A percentile compares a stretch with the other conserved stretches of the same genome.
phyloP scores from a whole-genome alignment of 2,329 filamentous ascomycete genomes.

The Bipolaris oryzae region DNA sequence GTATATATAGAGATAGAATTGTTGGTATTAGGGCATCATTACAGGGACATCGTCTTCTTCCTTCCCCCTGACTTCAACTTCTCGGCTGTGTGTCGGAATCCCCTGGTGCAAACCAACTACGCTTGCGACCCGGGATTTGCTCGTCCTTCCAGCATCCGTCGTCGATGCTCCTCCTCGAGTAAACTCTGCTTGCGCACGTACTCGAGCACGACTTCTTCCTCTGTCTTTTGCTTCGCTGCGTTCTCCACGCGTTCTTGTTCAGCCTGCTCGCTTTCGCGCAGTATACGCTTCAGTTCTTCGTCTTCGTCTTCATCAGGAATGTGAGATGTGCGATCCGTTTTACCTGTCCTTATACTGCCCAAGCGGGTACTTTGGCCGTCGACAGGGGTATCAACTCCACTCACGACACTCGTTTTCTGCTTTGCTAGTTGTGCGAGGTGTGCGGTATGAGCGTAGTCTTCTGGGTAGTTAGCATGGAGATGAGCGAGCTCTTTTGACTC shows the following conservation, averaged over 20 bases:
- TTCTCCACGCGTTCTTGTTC: conserved; percentile 51
- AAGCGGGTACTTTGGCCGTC: not conserved
- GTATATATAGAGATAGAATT: not conserved
- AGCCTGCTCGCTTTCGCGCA: conserved; percentile 35
- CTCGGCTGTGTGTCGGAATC: no score
- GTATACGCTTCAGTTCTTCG: conserved; percentile 33
- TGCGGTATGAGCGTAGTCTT: conserved; percentile 21
- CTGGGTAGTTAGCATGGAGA: conserved; percentile 29
- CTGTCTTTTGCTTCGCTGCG: conserved; percentile 54
- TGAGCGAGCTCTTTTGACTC: conserved; percentile 42
- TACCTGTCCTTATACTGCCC: not conserved
- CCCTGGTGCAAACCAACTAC: not conserved
- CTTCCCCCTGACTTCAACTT: not conserved
- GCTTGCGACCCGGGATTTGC: conserved; percentile 14
- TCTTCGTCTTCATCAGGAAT: conserved; percentile 26
- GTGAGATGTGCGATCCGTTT: not conserved
- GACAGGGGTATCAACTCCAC: conserved; percentile 1
- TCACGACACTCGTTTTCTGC: conserved; percentile 18
- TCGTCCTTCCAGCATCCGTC: conserved; percentile 18
- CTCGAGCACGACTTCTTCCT: conserved; percentile 76
- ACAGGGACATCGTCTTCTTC: not conserved
- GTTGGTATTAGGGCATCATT: conserved; percentile 8
- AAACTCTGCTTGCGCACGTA: conserved; percentile 80
- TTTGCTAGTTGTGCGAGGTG: not conserved
- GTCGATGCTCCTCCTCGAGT: conserved; percentile 59